Conservation (phyloP, 768 basidiomycete genomes). For the Pleurotus ostreatus region DNA sequence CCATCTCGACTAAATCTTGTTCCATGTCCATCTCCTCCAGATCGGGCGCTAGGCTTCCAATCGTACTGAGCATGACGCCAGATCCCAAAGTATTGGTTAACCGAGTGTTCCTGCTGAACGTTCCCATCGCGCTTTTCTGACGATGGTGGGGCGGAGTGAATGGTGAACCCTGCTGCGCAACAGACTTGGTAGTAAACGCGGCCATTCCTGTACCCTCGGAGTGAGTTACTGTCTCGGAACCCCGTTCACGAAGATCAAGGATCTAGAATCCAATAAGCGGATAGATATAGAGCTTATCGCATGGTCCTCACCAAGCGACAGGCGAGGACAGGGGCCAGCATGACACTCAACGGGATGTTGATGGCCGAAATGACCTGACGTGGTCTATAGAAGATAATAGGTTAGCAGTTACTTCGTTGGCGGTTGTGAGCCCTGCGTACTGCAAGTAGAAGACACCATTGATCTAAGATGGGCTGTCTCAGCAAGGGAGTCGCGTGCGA, state of each 20-base stretch:
- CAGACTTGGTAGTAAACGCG: constrained; percentile 63
- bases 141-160: constrained; percentile 48
- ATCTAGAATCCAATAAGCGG: constrained; percentile 39
- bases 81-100: constrained; percentile 53
- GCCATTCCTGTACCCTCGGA: constrained; percentile 70
- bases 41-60: constrained; percentile 55
- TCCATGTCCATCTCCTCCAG: constrained; percentile 43
- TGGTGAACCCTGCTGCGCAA: constrained; percentile 50
- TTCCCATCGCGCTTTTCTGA: constrained; percentile 32
- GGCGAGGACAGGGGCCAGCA: constrained; percentile 77
- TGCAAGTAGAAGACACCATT: constrained; percentile 88
- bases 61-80: constrained; percentile 59
- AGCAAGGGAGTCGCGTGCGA: background rate
- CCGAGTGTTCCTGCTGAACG: constrained; percentile 31
- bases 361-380: constrained; percentile 81
- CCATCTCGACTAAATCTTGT: constrained; percentile 52
- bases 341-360: constrained; percentile 80
- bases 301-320: constrained; percentile 60
- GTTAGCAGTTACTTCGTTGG: constrained; percentile 11
- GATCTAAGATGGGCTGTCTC: constrained; percentile 31
- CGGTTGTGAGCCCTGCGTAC: constrained; percentile 32
- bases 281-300: background rate
- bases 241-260: constrained; percentile 77
- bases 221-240: constrained; percentile 73
- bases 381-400: constrained; percentile 43